These are phyloP conservation scores for Gaertneriomyces semiglobifer DNA, from an alignment of 192 early-diverging fungal species.

Conservation along the genomic window DNA sequence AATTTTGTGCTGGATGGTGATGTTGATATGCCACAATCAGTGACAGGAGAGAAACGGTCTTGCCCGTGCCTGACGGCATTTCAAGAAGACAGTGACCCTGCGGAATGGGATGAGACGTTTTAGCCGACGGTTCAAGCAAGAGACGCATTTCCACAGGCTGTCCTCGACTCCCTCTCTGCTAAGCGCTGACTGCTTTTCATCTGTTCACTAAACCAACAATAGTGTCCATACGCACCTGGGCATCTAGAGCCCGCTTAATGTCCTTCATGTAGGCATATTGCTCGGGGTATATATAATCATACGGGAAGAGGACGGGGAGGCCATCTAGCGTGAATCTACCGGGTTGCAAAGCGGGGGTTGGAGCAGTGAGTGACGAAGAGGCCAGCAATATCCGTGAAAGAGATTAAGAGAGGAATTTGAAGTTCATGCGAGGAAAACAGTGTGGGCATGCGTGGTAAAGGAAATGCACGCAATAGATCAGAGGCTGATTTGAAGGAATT, in stretches of 20 bases:
- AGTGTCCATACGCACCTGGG: constrained; percentile 48
- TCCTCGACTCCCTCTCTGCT: no score
- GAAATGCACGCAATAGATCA: no score
- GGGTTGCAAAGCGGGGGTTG: neutral
- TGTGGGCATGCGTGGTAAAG: neutral
- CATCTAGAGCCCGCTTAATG: constrained; percentile 89
- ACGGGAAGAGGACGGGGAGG: constrained; percentile 94
- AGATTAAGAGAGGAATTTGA: no score
- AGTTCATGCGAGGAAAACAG: no score
- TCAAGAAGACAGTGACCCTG: constrained; percentile 95
- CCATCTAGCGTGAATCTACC: constrained; percentile 74
- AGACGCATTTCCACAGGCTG: no score
- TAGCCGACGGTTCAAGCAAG: neutral
- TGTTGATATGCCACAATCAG: constrained; percentile 94
- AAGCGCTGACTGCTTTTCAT: no score
- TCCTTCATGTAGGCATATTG: constrained; percentile 98
- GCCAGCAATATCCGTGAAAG: no score
- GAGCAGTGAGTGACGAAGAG: no score
- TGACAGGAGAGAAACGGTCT: constrained; percentile 92
- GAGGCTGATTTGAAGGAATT: no score
- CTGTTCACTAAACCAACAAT: no score
- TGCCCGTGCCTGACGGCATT: constrained; percentile 99
- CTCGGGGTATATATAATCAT: constrained; percentile 99
- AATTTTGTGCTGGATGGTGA: constrained; percentile 75
- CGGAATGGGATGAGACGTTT: no score